Conservation (phyloP, 306 rosid genomes). For the Luffa acutangula region DNA sequence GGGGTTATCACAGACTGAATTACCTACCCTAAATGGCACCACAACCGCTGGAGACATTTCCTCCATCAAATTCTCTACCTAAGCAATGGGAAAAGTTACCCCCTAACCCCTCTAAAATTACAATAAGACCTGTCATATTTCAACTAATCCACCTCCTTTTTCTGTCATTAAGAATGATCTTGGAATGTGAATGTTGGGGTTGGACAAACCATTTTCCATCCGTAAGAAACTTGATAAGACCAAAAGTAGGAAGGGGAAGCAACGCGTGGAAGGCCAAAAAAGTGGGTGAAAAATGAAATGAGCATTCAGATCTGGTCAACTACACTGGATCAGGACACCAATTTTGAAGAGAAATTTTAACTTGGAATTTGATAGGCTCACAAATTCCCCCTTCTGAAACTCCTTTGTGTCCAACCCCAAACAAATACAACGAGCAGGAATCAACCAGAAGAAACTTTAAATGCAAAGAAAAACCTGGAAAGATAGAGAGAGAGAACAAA, state of each 20-base stretch:
- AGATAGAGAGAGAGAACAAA: constrained; percentile 13
- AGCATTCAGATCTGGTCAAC: constrained; percentile 83
- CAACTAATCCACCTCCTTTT: constrained; percentile 37
- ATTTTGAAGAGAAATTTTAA: constrained; percentile 21
- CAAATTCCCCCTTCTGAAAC: constrained; percentile 35
- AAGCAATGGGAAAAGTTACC: constrained; percentile 39
- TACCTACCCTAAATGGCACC: constrained; percentile 71
- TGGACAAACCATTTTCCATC: constrained; percentile 49
- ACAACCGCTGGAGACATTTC: constrained; percentile 52
- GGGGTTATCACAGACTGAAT: constrained; percentile 64
- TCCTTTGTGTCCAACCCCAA: constrained; percentile 32
- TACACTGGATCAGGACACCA: constrained; percentile 48
- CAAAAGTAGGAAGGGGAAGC: constrained; percentile 21
- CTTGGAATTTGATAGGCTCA: constrained; percentile 20
- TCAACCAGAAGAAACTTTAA: constrained; percentile 37
- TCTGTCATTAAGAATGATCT: constrained; percentile 38
- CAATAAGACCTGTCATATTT: constrained; percentile 57
- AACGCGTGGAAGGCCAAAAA: constrained; percentile 36
- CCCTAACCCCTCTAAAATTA: constrained; percentile 42
- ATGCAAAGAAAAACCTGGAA: constrained; percentile 13
- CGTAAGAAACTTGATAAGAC: constrained; percentile 27
- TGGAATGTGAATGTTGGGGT: constrained; percentile 37
- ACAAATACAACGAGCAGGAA: constrained; percentile 34
- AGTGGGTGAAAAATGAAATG: constrained; percentile 31
- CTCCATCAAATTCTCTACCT: constrained; percentile 69